Percentiles rank a stretch among this genome's conserved stretches.
phyloP scores from a whole-genome alignment of 148 eudicot genomes.

The Dysphania ambrosioides region DNA sequence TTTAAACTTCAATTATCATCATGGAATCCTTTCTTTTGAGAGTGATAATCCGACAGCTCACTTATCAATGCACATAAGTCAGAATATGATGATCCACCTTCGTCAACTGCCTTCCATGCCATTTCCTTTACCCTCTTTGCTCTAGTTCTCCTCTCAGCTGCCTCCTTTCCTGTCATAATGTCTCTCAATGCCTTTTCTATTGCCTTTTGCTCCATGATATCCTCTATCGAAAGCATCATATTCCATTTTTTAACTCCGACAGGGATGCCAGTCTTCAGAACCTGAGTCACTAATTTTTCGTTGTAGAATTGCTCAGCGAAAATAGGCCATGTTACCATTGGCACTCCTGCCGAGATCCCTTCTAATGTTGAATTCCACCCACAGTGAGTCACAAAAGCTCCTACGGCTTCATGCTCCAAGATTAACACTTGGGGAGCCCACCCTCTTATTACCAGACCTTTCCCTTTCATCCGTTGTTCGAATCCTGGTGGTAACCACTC shows the following conservation, averaged over 20 bases:
- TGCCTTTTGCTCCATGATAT: background rate
- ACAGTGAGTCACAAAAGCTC: constrained; percentile 27
- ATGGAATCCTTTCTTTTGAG: background rate
- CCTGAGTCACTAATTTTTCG: constrained; percentile 27
- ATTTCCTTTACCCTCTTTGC: background rate
- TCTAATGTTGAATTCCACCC: constrained; percentile 34
- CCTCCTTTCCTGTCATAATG: constrained; percentile 17
- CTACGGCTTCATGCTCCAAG: constrained; percentile 18
- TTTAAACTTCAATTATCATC: constrained; percentile 19
- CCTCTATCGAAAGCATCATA: background rate
- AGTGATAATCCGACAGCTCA: constrained; percentile 4
- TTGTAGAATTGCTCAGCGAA: constrained; percentile 34
- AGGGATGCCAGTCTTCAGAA: constrained; percentile 24
- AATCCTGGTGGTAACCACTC: constrained; percentile 1
- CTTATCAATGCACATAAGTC: constrained; percentile 25
- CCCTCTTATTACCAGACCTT: constrained; percentile 15
- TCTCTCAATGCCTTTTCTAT: constrained; percentile 25
- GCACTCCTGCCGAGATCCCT: constrained; percentile 30
- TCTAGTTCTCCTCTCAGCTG: background rate
- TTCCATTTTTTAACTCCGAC: constrained; percentile 25
- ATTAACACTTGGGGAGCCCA: constrained; percentile 23
- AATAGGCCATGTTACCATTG: constrained; percentile 34
- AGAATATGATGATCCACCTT: constrained; percentile 32
- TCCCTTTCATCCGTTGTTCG: constrained; percentile 1
- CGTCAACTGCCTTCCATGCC: background rate